phyloP scores from a whole-genome alignment of 1,139 yeast genomes.

The Candida neerlandica region DNA sequence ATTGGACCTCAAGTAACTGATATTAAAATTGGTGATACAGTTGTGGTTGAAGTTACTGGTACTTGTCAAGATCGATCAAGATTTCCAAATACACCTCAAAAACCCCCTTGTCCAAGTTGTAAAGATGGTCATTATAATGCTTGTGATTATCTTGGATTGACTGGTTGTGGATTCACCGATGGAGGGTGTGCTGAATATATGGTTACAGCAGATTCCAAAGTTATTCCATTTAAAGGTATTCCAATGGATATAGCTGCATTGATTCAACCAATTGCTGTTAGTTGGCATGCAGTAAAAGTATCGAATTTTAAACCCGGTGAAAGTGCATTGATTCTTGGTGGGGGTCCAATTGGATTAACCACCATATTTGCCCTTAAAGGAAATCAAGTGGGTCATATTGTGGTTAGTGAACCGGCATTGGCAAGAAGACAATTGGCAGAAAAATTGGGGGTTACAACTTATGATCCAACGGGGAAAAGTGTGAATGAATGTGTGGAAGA shows the following conservation, averaged over 20 bases:
- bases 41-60: conserved; percentile 54
- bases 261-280: conserved; percentile 47
- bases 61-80: conserved; percentile 46
- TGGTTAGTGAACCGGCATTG: conserved; percentile 62
- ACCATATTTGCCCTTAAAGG: conserved; percentile 60
- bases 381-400: conserved; percentile 52
- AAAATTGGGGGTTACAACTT: conserved; percentile 50
- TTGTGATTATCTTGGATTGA: conserved; percentile 45
- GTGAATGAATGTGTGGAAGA: conserved; percentile 31
- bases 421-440: conserved; percentile 56
- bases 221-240: conserved; percentile 37
- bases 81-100: conserved; percentile 30
- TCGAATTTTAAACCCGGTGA: conserved; percentile 44
- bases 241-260: conserved; percentile 52
- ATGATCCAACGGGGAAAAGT: conserved; percentile 41
- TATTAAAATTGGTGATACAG: conserved; percentile 17
- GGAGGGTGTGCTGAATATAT: conserved; percentile 51
- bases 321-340: conserved; percentile 58
- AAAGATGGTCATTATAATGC: conserved; percentile 46
- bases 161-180: conserved; percentile 46
- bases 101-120: conserved; percentile 44
- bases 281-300: conserved; percentile 50
- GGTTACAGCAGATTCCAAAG: conserved; percentile 38
- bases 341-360: conserved; percentile 66
- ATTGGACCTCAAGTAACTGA: conserved; percentile 19